Evolutionary conservation across 257 asterid genomes (phyloP), one percentile per base, ranked within the genome.

Genomic region (Gynochthodes officinalis): DNA sequence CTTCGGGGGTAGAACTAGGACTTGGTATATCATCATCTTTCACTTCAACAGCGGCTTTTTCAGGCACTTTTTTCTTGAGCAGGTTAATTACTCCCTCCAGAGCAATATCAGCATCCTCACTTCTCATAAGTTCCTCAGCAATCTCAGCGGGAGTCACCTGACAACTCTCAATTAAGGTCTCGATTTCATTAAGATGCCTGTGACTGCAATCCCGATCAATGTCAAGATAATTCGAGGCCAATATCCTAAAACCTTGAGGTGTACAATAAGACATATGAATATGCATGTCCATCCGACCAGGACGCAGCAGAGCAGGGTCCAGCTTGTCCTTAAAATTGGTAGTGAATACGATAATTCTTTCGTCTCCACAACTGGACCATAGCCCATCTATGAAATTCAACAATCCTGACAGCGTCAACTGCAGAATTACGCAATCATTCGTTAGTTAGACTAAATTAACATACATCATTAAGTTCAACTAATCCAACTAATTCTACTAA

Each of bases 371-470:
- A n/a, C 79, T 55, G 0, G 83, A 78, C 83, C 83, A 82, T 23
- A 82, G 50, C 64, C 87, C 87, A 62, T 83, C 85, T 7, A 78
- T 80, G 78, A 80, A 75, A 69, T 80, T 83, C 75, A 92, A 61
- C 70, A 92, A 30, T 27, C 98, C 98, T 3, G 97, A 90, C 48
- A 93, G 63, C 0, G 97, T 89, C 78, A 90, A 65, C 96, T 90
- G 64, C 67, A 65, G 0, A 25, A 64, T 32, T 27, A 21, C 7
- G 9, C 30, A 55, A 70, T 50, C 14, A 8, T 7, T 6, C n/a
- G 0, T 13, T 6, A 68, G 15, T 11, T 14, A 11, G 9, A 40
- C 27, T 7, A 13, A 53, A 37, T 1, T 8, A 16, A 35, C 13
- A 19, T 9, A 35, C 13, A 19, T 9, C 25, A 8, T 50, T 27